Evolutionary conservation across 495 filamentous ascomycete species (phyloP), one percentile per base, ranked within the genome.

Genomic region (Opeltia flavorubescens): DNA sequence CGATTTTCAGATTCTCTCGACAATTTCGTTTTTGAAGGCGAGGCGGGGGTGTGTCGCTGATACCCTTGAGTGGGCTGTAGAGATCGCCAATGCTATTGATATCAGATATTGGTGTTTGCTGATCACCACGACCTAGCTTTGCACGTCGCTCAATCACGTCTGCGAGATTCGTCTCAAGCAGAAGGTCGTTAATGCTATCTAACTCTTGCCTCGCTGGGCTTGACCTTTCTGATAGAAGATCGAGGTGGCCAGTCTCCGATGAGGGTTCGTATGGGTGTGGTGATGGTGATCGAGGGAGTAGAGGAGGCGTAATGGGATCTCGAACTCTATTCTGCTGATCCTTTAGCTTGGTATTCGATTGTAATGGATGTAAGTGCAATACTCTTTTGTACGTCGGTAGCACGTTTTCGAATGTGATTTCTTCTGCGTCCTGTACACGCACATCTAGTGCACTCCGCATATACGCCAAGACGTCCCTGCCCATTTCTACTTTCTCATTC

Each of bases 261-360:
- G 69, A 66, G 7, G 74, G 70, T 24, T 73, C 46, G 36, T 66
- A 78, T 28, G 64, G 63, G 17, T 61, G 56, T 11, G 52, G 31
- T 1, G 65, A 41, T 7, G 63, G 65, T 4, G 59, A 52, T 15
- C 61, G 43, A 2, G 78, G 77, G 31, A 76, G 70, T 9, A 84
- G 58, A 11, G 76, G 78, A 25, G 80, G 80, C 9, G 78, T 78
- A 24, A 81, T 33, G 21, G 58, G 65, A 30, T 66, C 58, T 8
- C 56, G 47, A 5, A 50, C 55, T 45, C 46, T 46, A 31, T 64
- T 56, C 69, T 70, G 23, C n/a, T 48, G 34, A 11, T 54, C 2
- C 50, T 24, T 50, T 42, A 15, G 33, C 24, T 47, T 23, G 20
- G 29, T 9, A 12, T 21, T 46, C 52, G 47, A 15, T 2, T 13